Evolutionary conservation across 2,329 filamentous ascomycete species (phyloP), one percentile per base, ranked within the genome.

Genomic region (Trichoderma pleuroti): DNA sequence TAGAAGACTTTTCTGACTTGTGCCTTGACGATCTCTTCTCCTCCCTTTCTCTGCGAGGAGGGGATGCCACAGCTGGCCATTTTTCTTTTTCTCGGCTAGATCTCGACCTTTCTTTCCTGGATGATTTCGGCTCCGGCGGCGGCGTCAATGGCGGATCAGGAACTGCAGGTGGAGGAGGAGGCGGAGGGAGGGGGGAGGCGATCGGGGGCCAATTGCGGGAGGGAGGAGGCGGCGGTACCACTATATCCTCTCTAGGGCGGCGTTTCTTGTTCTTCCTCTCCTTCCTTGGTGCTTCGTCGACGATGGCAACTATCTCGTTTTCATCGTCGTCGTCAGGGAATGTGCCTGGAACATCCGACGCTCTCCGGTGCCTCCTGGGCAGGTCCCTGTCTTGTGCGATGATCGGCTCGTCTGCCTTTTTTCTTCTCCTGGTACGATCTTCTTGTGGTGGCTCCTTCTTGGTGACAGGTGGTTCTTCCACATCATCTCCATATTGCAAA

Each of bases 21-120:
- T 90, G 90, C 76, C 87, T 91, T 0, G 90, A 88, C 10, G 79
- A 76, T 73, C 83, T 86, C 75, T 88, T 88, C 65, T 78, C 77
- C 69, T 82, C 80, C 63, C 80, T 80, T 54, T 82, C 80, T 66
- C 80, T 80, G 49, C 75, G 78, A 21, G 82, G 78, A 4, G 87
- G 73, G 36, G 81, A 77, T 8, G 86, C 83, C 26, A 89, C 86
- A 18, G 89, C 86, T 21, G 90, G 91, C 93, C 93, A 96, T 34
- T 91, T 89, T 14, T 87, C 84, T 42, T 85, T 86, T 71, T 92
- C 90, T 71, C 93, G 92, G 75, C 89, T 92, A 73, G 94, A 88
- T 77, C 91, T 93, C 32, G 91, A 83, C 16, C 93, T 91, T 73
- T 97, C 92, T 78, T 92, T 97, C 81, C 89, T 93, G 4, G 85